Evolutionary conservation across 495 filamentous ascomycete genomes (phyloP).

Genomic region (Neurospora sp.): DNA sequence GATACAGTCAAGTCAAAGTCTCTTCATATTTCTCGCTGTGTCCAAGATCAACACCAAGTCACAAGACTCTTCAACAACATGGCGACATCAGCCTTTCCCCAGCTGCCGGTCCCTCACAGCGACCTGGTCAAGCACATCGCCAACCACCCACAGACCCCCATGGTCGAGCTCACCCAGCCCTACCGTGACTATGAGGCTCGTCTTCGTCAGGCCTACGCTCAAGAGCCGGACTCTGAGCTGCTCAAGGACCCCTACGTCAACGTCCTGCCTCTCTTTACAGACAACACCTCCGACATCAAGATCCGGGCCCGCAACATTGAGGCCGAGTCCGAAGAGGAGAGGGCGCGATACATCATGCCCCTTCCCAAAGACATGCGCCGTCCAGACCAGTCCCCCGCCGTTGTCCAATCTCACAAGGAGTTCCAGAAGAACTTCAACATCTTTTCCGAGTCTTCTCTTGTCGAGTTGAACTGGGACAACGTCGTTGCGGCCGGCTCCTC

Average conservation of each 20-base stretch:
- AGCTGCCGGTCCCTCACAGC: constrained; percentile 31
- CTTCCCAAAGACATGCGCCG: constrained; percentile 50
- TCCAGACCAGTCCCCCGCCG: constrained; percentile 48
- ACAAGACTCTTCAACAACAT: constrained; percentile 17
- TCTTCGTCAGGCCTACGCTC: constrained; percentile 61
- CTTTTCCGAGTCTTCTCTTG: constrained; percentile 58
- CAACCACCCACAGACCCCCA: constrained; percentile 40
- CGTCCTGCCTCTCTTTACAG: constrained; percentile 57
- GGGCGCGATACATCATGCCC: constrained; percentile 60
- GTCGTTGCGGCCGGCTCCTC: constrained; percentile 68
- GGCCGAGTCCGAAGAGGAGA: constrained; percentile 47
- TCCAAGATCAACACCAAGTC: not conserved
- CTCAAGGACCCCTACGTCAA: constrained; percentile 55
- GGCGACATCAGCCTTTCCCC: constrained; percentile 27
- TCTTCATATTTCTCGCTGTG: not conserved
- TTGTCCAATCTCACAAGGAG: constrained; percentile 52
- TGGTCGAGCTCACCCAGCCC: constrained; percentile 52
- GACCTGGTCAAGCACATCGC: constrained; percentile 37
- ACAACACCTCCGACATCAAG: constrained; percentile 43
- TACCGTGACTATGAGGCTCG: constrained; percentile 59
- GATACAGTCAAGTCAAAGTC: not conserved
- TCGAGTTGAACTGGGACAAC: constrained; percentile 66
- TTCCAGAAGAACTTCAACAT: constrained; percentile 68
- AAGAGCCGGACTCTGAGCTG: constrained; percentile 48
- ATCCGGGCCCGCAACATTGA: constrained; percentile 53